Evolutionary conservation across 1,284 basidiomycete genomes (phyloP).

Genomic region (Meira nashicola): DNA sequence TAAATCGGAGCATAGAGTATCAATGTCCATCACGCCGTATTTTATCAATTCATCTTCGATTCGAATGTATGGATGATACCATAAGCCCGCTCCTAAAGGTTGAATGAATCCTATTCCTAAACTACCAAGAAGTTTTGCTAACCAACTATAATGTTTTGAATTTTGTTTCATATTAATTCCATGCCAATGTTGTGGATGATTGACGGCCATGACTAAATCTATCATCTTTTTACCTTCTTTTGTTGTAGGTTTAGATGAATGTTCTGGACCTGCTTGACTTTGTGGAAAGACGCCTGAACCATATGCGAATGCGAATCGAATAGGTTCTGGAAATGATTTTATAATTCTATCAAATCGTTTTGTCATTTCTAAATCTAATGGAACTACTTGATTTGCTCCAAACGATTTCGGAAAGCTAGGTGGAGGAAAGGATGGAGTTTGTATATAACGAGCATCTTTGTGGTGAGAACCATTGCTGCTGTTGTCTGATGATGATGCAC

Average conservation of each 20-base stretch:
- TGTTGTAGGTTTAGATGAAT: conserved; percentile 51
- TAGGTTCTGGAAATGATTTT: conserved; percentile 66
- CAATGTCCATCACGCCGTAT: conserved; percentile 92
- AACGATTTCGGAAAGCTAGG: conserved; percentile 33
- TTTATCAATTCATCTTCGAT: conserved; percentile 62
- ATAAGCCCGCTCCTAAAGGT: conserved; percentile 77
- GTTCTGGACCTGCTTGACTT: conserved; percentile 61
- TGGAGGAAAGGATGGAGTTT: conserved; percentile 15
- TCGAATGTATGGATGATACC: conserved; percentile 58
- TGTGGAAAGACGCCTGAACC: conserved; percentile 90
- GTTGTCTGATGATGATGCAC: too few species aligned
- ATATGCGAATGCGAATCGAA: conserved; percentile 88
- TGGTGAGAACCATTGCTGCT: too few species aligned
- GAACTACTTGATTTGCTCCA: conserved; percentile 40
- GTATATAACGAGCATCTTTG: background rate
- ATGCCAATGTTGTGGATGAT: conserved; percentile 86
- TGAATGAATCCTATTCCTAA: conserved; percentile 72
- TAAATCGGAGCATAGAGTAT: conserved; percentile 80
- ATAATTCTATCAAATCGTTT: conserved; percentile 26
- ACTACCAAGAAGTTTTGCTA: conserved; percentile 74
- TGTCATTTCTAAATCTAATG: conserved; percentile 20
- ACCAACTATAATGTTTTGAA: conserved; percentile 81
- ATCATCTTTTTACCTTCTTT: conserved; percentile 62
- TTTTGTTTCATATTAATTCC: conserved; percentile 86
- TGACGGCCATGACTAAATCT: conserved; percentile 92